phyloP scores from a whole-genome alignment of 2,329 filamentous ascomycete genomes.

The Helminthosporium solani region DNA sequence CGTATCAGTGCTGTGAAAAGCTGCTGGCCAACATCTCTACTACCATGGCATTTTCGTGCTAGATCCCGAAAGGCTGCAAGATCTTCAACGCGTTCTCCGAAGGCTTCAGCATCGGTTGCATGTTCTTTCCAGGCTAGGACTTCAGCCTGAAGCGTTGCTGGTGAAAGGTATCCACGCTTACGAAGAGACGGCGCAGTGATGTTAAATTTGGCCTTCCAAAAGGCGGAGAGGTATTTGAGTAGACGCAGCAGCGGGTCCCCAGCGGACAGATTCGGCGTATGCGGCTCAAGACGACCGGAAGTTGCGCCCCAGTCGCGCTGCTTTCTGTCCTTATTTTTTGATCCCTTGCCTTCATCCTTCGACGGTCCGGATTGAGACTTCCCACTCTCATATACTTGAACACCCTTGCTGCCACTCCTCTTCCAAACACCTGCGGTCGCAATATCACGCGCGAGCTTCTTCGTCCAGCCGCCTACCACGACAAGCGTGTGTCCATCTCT shows the following conservation, averaged over 20 bases:
- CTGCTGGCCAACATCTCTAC: slow-evolving; percentile 83
- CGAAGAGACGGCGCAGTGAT: slow-evolving; percentile 76
- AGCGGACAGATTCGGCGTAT: slow-evolving; percentile 72
- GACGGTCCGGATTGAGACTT: slow-evolving; percentile 13
- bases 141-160: slow-evolving; percentile 72
- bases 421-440: slow-evolving; percentile 37
- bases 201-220: slow-evolving; percentile 84
- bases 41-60: slow-evolving; percentile 73
- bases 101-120: slow-evolving; percentile 60
- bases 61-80: slow-evolving; percentile 67
- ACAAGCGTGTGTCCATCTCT: slow-evolving; percentile 79
- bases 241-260: slow-evolving; percentile 80
- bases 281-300: slow-evolving; percentile 68
- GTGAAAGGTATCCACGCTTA: slow-evolving; percentile 85
- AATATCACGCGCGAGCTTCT: slow-evolving; percentile 68
- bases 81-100: slow-evolving; percentile 74
- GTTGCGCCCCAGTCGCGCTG: slow-evolving; percentile 70
- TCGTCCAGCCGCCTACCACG: slow-evolving; percentile 57
- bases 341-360: slow-evolving; percentile 31
- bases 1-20: slow-evolving; percentile 84
- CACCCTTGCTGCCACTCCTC: slow-evolving; percentile 45
- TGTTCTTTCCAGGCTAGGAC: slow-evolving; percentile 68
- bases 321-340: slow-evolving; percentile 46
- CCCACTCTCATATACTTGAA: slow-evolving; percentile 31
- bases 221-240: slow-evolving; percentile 73